Evolutionary conservation across 208 protist species (phyloP).

Genomic region (Angomonas ambiguus): DNA sequence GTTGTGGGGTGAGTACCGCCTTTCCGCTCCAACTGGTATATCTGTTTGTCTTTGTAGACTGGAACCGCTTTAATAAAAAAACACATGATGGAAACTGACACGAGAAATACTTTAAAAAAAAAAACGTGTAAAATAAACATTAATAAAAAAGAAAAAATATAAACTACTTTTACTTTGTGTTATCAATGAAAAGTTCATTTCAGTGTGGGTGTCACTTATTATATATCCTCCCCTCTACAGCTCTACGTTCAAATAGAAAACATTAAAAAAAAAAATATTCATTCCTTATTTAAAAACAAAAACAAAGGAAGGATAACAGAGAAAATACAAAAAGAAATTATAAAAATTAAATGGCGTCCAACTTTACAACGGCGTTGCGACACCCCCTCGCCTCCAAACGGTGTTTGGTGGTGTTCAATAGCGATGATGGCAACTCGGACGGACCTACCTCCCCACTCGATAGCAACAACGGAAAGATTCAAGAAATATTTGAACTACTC

Average conservation of each 20-base stretch:
- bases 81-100: neutral
- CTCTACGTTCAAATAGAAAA: neutral
- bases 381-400: constrained; percentile 77
- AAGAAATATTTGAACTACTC: constrained; percentile 74
- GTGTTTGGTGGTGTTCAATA: constrained; percentile 54
- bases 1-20: constrained; percentile 4
- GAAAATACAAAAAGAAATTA: neutral
- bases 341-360: constrained; percentile 1
- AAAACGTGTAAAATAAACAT: neutral
- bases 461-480: neutral
- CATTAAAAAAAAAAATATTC: neutral
- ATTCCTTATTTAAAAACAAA: neutral
- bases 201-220: neutral
- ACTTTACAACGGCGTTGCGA: constrained; percentile 34
- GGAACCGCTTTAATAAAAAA: neutral
- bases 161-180: constrained; percentile 11
- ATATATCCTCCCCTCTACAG: neutral
- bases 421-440: neutral
- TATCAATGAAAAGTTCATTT: neutral
- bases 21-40: constrained; percentile 13
- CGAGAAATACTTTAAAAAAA: neutral
- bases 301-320: constrained; percentile 6
- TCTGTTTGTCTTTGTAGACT: constrained; percentile 10
- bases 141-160: neutral
- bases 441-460: neutral